Evolutionary conservation across 2,329 filamentous ascomycete species (phyloP).

Genomic region (Neurospora crassa): DNA sequence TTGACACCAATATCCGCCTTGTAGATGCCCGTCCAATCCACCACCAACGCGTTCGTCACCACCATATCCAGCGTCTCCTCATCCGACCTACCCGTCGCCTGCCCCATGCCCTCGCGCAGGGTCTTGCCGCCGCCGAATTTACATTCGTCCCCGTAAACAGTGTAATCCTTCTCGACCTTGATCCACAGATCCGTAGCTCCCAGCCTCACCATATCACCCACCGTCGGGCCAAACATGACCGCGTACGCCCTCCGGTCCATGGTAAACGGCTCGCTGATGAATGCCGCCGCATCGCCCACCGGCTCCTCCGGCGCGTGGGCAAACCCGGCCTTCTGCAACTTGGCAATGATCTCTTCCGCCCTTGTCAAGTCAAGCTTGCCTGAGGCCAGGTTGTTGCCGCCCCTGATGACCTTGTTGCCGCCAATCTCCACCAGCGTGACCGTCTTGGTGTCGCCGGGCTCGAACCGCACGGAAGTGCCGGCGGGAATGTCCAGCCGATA

Average conservation of each 20-base stretch:
- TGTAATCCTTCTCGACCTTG: conserved; percentile 77
- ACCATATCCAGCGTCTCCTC: conserved; percentile 71
- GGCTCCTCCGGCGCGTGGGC: conserved; percentile 62
- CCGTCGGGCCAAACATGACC: conserved; percentile 88
- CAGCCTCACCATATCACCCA: conserved; percentile 73
- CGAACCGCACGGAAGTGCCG: conserved; percentile 86
- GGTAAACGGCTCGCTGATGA: conserved; percentile 49
- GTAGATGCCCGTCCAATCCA: conserved; percentile 89
- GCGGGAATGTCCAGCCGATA: conserved; percentile 83
- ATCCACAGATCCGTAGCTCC: conserved; percentile 85
- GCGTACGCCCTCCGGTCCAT: conserved; percentile 75
- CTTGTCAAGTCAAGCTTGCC: conserved; percentile 59
- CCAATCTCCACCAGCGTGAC: conserved; percentile 84
- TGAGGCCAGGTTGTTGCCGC: conserved; percentile 71
- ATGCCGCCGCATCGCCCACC: conserved; percentile 41
- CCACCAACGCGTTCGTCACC: conserved; percentile 78
- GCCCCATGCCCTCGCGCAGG: conserved; percentile 89
- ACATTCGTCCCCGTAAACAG: conserved; percentile 84
- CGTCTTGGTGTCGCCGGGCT: conserved; percentile 86
- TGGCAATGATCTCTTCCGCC: conserved; percentile 54
- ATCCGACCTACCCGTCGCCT: conserved; percentile 68
- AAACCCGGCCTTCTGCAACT: conserved; percentile 65
- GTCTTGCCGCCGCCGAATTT: conserved; percentile 94
- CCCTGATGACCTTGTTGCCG: conserved; percentile 68
- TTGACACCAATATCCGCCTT: conserved; percentile 96